A percentile compares a stretch with the other conserved stretches of the same genome.
phyloP scores from a whole-genome alignment of 2,329 filamentous ascomycete species.

The Cladobotryum mycophilum region DNA sequence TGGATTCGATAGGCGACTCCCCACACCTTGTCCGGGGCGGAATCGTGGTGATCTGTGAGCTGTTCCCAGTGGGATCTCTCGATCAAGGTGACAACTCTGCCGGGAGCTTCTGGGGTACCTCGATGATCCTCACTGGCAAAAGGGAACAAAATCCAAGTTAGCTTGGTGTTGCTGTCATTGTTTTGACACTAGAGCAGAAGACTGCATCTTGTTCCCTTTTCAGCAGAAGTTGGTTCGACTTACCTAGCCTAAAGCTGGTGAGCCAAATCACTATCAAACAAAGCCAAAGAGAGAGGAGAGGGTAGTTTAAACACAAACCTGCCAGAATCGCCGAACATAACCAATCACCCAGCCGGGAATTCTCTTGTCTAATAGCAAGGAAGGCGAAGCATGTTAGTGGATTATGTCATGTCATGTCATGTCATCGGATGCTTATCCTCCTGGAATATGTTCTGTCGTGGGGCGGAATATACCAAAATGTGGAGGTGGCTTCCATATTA shows the following conservation, averaged over 20 bases:
- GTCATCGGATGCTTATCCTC: not conserved
- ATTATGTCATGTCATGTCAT: not conserved
- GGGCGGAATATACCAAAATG: conserved; percentile 65
- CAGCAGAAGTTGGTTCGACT: not conserved
- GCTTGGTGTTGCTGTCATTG: too few species aligned
- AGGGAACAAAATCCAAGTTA: not conserved
- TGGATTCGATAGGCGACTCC: conserved; percentile 86
- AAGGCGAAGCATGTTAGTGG: conserved; percentile 4
- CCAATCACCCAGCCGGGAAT: conserved; percentile 87
- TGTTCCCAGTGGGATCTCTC: conserved; percentile 76
- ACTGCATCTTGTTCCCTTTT: too few species aligned
- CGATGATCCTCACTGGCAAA: conserved; percentile 78
- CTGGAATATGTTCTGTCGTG: too few species aligned
- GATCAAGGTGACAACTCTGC: conserved; percentile 89
- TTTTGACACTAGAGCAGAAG: too few species aligned
- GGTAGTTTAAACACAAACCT: conserved; percentile 56
- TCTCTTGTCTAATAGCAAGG: conserved; percentile 57
- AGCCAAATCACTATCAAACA: not conserved
- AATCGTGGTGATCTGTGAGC: conserved; percentile 60
- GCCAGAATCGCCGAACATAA: conserved; percentile 96
- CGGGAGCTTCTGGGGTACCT: conserved; percentile 80
- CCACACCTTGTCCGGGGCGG: conserved; percentile 67
- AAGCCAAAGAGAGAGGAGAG: not conserved
- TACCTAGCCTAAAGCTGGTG: conserved; percentile 28
- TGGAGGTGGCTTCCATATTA: conserved; percentile 98